These are phyloP conservation scores for Hypoxylon sp. DNA, from an alignment of 2,329 filamentous ascomycete genomes.

Conservation along the genomic window DNA sequence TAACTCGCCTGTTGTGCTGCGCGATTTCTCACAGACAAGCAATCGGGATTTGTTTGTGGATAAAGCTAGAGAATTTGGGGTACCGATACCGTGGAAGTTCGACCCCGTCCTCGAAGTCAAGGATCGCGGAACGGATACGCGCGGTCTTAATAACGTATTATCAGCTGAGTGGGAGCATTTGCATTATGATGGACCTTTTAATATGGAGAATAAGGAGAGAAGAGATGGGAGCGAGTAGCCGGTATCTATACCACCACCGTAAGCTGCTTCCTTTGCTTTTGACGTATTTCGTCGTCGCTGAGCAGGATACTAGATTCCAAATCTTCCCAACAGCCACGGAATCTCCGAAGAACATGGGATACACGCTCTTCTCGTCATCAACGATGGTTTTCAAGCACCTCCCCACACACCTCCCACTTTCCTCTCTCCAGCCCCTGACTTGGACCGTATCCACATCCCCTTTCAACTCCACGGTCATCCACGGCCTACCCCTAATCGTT, in stretches of 20 bases:
- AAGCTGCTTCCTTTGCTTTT: conserved; percentile 40
- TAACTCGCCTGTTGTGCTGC: conserved; percentile 66
- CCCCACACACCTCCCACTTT: conserved; percentile 53
- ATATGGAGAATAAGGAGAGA: conserved; percentile 58
- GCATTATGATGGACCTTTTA: conserved; percentile 70
- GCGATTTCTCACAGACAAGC: conserved; percentile 63
- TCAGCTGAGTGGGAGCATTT: conserved; percentile 68
- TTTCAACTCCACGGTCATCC: conserved; percentile 60
- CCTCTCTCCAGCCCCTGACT: conserved; percentile 56
- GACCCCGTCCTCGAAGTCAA: conserved; percentile 65
- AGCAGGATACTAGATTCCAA: conserved; percentile 58
- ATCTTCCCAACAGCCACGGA: conserved; percentile 62
- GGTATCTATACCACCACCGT: conserved; percentile 59
- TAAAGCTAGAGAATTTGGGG: conserved; percentile 62
- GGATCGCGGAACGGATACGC: conserved; percentile 59
- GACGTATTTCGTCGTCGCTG: not conserved
- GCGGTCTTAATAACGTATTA: conserved; percentile 64
- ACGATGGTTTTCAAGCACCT: conserved; percentile 63
- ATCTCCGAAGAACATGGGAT: conserved; percentile 64
- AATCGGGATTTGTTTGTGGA: conserved; percentile 60
- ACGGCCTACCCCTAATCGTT: conserved; percentile 58
- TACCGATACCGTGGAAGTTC: conserved; percentile 65
- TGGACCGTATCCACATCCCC: conserved; percentile 64
- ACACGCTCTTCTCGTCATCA: conserved; percentile 67
- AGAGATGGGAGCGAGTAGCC: conserved; percentile 57